Conservation (phyloP, 164 flowering plant genomes). For the Tetracentron sinense region DNA sequence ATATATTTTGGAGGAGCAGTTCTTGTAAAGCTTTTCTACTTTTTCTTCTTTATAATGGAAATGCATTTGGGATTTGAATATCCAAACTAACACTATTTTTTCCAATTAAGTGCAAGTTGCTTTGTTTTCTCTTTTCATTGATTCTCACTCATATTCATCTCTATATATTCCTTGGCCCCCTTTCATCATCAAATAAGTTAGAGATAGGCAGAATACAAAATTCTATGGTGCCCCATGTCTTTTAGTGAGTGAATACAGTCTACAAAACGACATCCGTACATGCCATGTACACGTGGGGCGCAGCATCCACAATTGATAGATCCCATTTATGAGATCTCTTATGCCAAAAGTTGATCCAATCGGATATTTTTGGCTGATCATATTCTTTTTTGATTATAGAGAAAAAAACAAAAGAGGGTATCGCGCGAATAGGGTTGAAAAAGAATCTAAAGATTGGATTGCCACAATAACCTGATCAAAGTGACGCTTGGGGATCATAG, state of each 20-base stretch:
- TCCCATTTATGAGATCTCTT: not conserved
- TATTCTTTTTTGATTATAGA: too few species aligned
- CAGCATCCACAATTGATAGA: not conserved
- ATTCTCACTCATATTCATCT: not conserved
- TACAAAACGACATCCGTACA: not conserved
- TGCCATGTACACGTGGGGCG: not conserved
- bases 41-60: constrained; percentile 13
- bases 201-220: not conserved
- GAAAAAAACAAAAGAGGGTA: too few species aligned
- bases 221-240: not conserved
- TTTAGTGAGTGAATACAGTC: not conserved
- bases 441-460: too few species aligned
- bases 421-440: too few species aligned
- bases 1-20: constrained; percentile 14
- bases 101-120: constrained; percentile 12
- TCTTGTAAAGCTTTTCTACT: constrained; percentile 10
- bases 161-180: not conserved
- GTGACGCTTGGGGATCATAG: too few species aligned
- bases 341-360: not conserved
- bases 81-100: constrained; percentile 14
- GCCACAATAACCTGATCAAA: too few species aligned
- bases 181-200: not conserved
- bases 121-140: constrained; percentile 7
- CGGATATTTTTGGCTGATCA: not conserved
- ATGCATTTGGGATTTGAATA: constrained; percentile 18